These are phyloP conservation scores for Arabidopsis arenosa DNA, from an alignment of 345 rosid genomes.

Conservation along the genomic window DNA sequence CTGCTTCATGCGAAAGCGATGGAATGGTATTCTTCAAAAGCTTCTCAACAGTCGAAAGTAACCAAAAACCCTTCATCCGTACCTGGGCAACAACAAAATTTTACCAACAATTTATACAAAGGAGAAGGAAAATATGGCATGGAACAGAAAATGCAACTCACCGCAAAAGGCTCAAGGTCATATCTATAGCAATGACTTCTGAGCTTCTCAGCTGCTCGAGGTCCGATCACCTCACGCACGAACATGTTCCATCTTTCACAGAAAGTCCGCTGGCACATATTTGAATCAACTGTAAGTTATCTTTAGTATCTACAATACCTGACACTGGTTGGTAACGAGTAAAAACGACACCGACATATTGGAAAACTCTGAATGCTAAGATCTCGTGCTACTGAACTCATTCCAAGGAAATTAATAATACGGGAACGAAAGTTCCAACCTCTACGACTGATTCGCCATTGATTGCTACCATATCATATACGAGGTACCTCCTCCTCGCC, in stretches of 20 bases:
- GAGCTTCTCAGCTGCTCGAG: conserved; percentile 69
- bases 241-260: conserved; percentile 87
- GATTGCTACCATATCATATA: conserved; percentile 92
- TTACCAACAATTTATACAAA: conserved; percentile 6
- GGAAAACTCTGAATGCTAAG: conserved; percentile 21
- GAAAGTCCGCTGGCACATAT: conserved; percentile 84
- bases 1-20: conserved; percentile 91
- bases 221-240: conserved; percentile 68
- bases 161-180: conserved; percentile 94
- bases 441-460: conserved; percentile 70
- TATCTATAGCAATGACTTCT: conserved; percentile 76
- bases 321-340: neutral
- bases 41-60: conserved; percentile 86
- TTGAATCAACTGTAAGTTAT: conserved; percentile 10
- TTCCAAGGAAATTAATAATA: conserved; percentile 11
- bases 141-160: conserved; percentile 43
- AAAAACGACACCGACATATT: neutral
- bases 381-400: neutral
- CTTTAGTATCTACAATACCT: conserved; percentile 21
- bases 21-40: conserved; percentile 78
- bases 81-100: conserved; percentile 58
- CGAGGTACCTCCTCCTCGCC: conserved; percentile 89
- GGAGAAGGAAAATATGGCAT: neutral
- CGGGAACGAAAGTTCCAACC: conserved; percentile 51
- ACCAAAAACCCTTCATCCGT: conserved; percentile 88